phyloP scores from a whole-genome alignment of 768 basidiomycete genomes.

The Lepiota subincarnata region DNA sequence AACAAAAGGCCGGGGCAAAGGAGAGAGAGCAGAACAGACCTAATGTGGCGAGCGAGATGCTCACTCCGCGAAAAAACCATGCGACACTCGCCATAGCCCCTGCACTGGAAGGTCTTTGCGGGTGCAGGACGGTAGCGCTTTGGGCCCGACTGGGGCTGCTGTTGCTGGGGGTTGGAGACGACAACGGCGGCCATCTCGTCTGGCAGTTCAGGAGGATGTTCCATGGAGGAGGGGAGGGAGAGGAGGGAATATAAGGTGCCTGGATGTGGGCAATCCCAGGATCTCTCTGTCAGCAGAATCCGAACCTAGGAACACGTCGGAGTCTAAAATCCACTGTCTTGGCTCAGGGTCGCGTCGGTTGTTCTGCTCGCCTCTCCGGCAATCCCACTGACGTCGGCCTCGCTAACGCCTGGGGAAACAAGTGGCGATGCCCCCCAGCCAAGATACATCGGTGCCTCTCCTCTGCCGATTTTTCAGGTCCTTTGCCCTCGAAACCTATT shows the following conservation, averaged over 20 bases:
- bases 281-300: conserved; percentile 2
- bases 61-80: conserved; percentile 97
- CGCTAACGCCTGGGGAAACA: background rate
- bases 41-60: conserved; percentile 92
- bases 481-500: too few relatives aligned
- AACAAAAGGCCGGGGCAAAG: conserved; percentile 14
- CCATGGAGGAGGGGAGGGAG: conserved; percentile 8
- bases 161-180: conserved; percentile 8
- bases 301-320: conserved; percentile 9
- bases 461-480: background rate
- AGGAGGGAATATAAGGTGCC: conserved; percentile 7
- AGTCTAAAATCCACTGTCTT: conserved; percentile 6
- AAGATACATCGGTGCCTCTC: conserved; percentile 6
- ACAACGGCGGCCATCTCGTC: conserved; percentile 11
- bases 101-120: conserved; percentile 93
- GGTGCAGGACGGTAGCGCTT: conserved; percentile 81
- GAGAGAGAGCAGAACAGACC: conserved; percentile 47
- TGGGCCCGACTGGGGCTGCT: conserved; percentile 18
- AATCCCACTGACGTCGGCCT: background rate
- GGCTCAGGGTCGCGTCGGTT: background rate
- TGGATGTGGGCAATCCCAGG: conserved; percentile 4
- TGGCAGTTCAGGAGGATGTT: conserved; percentile 6
- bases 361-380: background rate
- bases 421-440: conserved; percentile 4
- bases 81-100: conserved; percentile 90